Conservation (phyloP, 2,329 filamentous ascomycete genomes). For the Periconia sp. region DNA sequence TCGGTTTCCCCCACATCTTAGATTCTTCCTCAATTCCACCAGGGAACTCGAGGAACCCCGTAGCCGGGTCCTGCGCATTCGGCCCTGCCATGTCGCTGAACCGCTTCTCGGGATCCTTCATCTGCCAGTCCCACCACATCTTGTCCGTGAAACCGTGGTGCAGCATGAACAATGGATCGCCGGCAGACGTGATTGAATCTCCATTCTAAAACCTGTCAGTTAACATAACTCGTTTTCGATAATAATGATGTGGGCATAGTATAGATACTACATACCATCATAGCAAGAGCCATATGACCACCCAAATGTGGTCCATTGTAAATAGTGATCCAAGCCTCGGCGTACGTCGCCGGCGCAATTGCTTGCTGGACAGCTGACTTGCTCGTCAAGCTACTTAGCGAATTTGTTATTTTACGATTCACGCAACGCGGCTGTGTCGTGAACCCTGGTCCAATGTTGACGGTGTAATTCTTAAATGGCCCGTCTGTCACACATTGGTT, state of each 20-base stretch:
- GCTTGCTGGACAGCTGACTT: neutral
- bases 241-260: neutral
- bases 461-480: conserved; percentile 4
- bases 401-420: neutral
- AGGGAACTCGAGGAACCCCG: conserved; percentile 1
- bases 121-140: conserved; percentile 8
- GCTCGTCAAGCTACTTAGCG: neutral
- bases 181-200: neutral
- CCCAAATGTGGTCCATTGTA: conserved; percentile 2
- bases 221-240: no score
- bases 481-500: neutral
- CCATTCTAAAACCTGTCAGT: neutral
- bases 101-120: neutral
- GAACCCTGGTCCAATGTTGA: conserved; percentile 1
- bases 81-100: conserved; percentile 1
- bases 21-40: conserved; percentile 3
- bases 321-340: neutral
- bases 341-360: neutral
- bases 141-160: conserved; percentile 6
- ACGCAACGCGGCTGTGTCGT: conserved; percentile 2
- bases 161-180: conserved; percentile 6
- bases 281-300: conserved; percentile 3
- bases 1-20: conserved; percentile 1
- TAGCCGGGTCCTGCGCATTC: conserved; percentile 1
- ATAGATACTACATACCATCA: neutral